Evolutionary conservation across 2,329 filamentous ascomycete species (phyloP), one percentile per base, ranked within the genome.

Genomic region (Sporothrix humicola): DNA sequence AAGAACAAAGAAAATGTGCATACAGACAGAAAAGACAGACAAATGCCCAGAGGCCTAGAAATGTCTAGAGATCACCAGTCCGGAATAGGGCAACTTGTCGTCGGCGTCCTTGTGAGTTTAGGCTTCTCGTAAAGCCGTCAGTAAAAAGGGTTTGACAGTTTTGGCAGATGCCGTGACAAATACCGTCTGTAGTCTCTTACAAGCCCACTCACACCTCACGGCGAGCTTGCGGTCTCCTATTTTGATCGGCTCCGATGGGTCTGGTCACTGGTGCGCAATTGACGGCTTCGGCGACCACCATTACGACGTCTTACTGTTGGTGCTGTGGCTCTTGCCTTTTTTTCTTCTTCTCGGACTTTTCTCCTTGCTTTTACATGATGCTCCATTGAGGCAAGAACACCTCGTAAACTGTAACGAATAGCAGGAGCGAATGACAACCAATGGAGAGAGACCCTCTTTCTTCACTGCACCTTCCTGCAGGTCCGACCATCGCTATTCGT

Each of bases 191-290:
- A n/a, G 31, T 37, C 31, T 37, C 31, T 26, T 8, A 26, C 26
- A 37, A 26, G 23, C 52, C 20, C n/a, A 23, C 54, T 31, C 56
- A 63, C 58, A 20, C 58, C 17, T 63, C 37, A 17, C 58, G 31
- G 58, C 58, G 10, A 44, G 61, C 61, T 48, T 48, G 48, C 42
- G 61, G 15, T 26, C 23, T 44, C 61, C 20, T 52, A 68, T 68
- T 68, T 68, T 26, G 65, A 68, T 68, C 65, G 65, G 65, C 65
- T 68, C 65, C 65, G 44, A n/a, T 50, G 59, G 17, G 31, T 37
- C 26, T 66, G 61, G 42, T n/a, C 23, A 26, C 23, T 26, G 23
- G 23, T 26, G 23, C 23, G 23, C 23, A 26, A 26, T 26, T 1
- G 23, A n/a, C 15, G 26, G 17, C 59, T 37, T 63, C 59, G 59